phyloP scores from a whole-genome alignment of 75 land plant genomes.

The Selaginella moellendorffii region DNA sequence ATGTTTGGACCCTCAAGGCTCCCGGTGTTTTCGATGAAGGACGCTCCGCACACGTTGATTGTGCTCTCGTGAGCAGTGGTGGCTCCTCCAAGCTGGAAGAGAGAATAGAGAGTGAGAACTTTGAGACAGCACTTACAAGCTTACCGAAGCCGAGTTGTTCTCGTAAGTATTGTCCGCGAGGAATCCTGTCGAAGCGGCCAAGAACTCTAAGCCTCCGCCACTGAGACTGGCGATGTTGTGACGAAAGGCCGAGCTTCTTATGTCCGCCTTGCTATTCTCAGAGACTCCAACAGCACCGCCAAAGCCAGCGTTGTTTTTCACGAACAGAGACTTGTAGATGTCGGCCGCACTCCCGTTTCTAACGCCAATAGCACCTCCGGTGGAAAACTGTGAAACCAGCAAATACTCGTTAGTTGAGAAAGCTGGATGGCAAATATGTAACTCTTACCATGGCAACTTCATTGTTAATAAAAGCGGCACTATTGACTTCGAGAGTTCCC shows the following conservation, averaged over 20 bases:
- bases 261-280: background rate
- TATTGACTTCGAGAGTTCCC: background rate
- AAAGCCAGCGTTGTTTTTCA: conserved; percentile 5
- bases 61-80: background rate
- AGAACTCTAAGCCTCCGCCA: conserved; percentile 1
- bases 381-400: conserved; percentile 1
- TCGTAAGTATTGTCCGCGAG: conserved; percentile 1
- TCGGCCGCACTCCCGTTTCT: conserved; percentile 2
- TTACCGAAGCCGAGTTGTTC: conserved; percentile 2
- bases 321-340: background rate
- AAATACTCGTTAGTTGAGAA: background rate
- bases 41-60: conserved; percentile 1
- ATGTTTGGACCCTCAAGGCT: background rate
- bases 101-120: background rate
- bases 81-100: conserved; percentile 4
- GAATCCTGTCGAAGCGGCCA: background rate
- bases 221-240: background rate
- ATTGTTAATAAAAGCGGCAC: background rate
- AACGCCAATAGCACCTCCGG: background rate
- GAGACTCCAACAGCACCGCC: conserved; percentile 6
- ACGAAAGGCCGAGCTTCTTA: background rate
- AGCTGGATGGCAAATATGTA: background rate
- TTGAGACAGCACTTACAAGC: background rate
- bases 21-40: background rate
- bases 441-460: background rate